A percentile compares a stretch with the other conserved stretches of the same genome.
These are phyloP conservation scores for Juncus effusus DNA, from an alignment of 176 grass and related monocot genomes.

Conservation along the genomic window DNA sequence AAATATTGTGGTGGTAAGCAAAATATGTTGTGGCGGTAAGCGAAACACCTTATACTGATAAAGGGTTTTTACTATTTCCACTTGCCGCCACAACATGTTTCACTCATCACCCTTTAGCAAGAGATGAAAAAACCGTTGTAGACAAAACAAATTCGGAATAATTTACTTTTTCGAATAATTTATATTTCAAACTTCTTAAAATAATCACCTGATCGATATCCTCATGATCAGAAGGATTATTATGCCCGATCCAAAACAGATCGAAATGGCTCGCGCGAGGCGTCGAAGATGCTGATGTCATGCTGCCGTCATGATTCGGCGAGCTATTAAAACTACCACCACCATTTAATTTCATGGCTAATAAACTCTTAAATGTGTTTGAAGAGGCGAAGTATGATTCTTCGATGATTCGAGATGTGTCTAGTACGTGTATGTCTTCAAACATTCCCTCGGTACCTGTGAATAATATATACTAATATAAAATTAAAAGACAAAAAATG, in stretches of 20 bases:
- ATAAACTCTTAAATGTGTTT: constrained; percentile 26
- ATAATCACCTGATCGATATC: constrained; percentile 33
- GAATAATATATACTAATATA: no score
- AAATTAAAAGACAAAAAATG: no score
- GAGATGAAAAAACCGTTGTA: not conserved
- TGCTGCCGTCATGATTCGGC: constrained; percentile 9
- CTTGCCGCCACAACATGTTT: no score
- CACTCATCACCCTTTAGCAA: no score
- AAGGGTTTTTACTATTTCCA: no score
- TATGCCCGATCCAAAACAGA: constrained; percentile 35
- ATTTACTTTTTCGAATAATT: no score
- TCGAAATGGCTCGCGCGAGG: constrained; percentile 35
- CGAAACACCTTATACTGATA: no score
- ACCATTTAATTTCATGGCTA: constrained; percentile 29
- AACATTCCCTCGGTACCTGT: constrained; percentile 38
- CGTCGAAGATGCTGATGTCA: constrained; percentile 36
- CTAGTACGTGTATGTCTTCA: constrained; percentile 39
- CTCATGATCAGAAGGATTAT: constrained; percentile 34
- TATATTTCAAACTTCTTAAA: not conserved
- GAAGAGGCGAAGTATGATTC: constrained; percentile 16
- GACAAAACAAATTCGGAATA: not conserved
- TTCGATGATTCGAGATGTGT: constrained; percentile 33
- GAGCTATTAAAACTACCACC: constrained; percentile 8
- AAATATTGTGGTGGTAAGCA: no score
- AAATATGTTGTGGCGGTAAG: no score